Evolutionary conservation across 768 basidiomycete species (phyloP).

Genomic region (Suillus decipiens): DNA sequence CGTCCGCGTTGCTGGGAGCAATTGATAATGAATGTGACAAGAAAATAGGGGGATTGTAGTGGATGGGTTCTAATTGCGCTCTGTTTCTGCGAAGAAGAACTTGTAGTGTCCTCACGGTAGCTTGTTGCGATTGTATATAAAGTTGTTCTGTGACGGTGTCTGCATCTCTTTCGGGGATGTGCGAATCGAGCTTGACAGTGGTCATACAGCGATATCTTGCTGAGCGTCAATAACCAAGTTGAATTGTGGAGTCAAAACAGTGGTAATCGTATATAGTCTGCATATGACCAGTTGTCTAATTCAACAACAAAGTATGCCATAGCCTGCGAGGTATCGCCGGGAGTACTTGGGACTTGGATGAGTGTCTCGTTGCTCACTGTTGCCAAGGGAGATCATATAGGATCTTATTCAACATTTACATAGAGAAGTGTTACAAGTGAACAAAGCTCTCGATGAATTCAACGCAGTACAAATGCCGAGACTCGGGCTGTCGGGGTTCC

Average conservation of each 20-base stretch:
- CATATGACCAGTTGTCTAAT: neutral
- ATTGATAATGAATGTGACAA: slow-evolving; percentile 8
- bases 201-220: neutral
- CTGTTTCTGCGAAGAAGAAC: neutral
- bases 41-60: slow-evolving; percentile 15
- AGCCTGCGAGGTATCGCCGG: neutral
- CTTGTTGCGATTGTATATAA: neutral
- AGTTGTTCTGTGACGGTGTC: neutral
- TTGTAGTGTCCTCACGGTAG: neutral
- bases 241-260: neutral
- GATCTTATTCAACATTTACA: neutral
- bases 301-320: neutral
- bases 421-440: neutral
- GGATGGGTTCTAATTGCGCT: neutral
- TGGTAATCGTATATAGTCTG: neutral
- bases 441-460: neutral
- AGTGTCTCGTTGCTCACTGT: neutral
- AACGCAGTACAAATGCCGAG: neutral
- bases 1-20: neutral
- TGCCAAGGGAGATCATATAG: neutral
- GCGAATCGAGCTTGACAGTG: neutral
- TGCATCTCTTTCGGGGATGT: neutral
- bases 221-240: neutral
- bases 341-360: neutral
- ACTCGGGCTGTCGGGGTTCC: neutral